Conservation (phyloP, 139 green algal genomes). For the Volvox africanus region DNA sequence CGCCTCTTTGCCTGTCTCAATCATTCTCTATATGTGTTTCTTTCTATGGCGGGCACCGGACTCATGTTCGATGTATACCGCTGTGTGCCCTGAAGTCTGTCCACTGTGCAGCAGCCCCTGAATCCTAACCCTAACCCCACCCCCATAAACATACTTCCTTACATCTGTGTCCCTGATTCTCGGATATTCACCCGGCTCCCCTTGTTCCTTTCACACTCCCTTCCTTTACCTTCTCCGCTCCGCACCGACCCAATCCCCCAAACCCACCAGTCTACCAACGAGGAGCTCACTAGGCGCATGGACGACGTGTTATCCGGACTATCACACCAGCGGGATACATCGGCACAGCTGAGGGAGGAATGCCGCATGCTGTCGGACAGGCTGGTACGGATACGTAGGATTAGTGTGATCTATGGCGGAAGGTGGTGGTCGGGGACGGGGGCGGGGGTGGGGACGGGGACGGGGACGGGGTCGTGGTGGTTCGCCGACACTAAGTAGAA, state of each 20-base stretch:
- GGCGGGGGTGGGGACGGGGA: too few relatives aligned
- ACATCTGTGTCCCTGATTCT: not conserved
- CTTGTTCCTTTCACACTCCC: not conserved
- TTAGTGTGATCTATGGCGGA: too few relatives aligned
- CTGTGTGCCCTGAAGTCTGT: too few relatives aligned
- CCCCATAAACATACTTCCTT: not conserved
- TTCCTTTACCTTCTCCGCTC: not conserved
- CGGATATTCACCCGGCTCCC: too few relatives aligned
- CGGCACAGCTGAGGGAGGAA: constrained; percentile 35
- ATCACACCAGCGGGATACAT: not conserved
- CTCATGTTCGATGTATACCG: too few relatives aligned
- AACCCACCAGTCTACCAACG: constrained; percentile 5
- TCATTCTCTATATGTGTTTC: too few relatives aligned
- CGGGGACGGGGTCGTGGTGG: too few relatives aligned
- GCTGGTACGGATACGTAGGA: not conserved
- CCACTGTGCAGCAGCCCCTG: too few relatives aligned
- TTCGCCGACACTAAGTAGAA: too few relatives aligned
- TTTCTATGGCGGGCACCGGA: too few relatives aligned
- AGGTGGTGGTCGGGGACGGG: too few relatives aligned
- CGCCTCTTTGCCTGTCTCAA: too few relatives aligned
- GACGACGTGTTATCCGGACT: not conserved
- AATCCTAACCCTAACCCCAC: not conserved
- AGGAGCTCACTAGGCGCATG: constrained; percentile 30
- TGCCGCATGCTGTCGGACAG: constrained; percentile 10
- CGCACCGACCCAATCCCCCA: not conserved